Evolutionary conservation across 140 eudicot species (phyloP).

Genomic region (Cichorium intybus): DNA sequence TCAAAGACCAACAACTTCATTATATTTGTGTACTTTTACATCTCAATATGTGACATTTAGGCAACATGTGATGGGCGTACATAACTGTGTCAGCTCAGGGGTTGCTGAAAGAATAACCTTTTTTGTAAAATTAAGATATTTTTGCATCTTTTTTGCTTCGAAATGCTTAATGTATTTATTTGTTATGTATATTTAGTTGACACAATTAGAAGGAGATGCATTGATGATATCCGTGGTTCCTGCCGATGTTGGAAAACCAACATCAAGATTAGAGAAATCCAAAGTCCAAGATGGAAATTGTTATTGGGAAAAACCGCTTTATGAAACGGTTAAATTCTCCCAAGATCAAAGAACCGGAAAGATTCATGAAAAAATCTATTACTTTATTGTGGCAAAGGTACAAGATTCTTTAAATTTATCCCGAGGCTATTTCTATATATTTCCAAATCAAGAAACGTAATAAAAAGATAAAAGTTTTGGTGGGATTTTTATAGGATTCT

Average conservation of each 20-base stretch:
- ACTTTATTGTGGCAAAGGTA: slow-evolving; percentile 74
- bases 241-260: slow-evolving; percentile 86
- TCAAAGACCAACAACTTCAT: not conserved
- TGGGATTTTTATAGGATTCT: slow-evolving; percentile 55
- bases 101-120: not conserved
- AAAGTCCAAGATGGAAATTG: slow-evolving; percentile 69
- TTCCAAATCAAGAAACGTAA: slow-evolving; percentile 2
- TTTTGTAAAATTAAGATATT: not conserved
- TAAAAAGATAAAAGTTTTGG: slow-evolving; percentile 11
- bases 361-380: slow-evolving; percentile 67
- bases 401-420: slow-evolving; percentile 6
- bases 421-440: slow-evolving; percentile 10
- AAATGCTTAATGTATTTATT: not conserved
- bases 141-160: not conserved
- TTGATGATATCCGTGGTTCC: slow-evolving; percentile 82
- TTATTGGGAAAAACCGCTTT: slow-evolving; percentile 78
- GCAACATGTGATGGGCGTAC: not conserved
- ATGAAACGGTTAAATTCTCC: slow-evolving; percentile 71
- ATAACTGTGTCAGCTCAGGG: too few relatives aligned
- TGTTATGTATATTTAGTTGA: slow-evolving; percentile 39
- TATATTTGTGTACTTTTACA: not conserved
- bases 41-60: too few relatives aligned
- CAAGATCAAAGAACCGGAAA: slow-evolving; percentile 77
- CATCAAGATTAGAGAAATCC: slow-evolving; percentile 67
- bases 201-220: slow-evolving; percentile 57